These are phyloP conservation scores for Handroanthus guayacan DNA, from an alignment of 257 asterid species.

Conservation along the genomic window DNA sequence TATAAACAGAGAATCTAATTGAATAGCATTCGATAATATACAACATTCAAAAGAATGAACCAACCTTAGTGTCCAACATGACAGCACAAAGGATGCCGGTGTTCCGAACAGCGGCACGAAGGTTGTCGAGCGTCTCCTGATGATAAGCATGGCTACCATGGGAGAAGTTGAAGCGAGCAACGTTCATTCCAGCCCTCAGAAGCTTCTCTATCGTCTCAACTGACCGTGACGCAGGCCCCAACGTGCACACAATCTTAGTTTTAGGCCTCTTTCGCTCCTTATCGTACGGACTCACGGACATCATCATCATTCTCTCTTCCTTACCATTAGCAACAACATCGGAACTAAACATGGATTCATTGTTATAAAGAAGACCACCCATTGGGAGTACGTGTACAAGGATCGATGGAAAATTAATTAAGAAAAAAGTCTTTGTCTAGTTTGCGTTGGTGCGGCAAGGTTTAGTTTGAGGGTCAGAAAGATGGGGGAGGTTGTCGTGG, in stretches of 20 bases:
- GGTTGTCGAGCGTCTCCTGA: constrained; percentile 54
- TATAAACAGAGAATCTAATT: not conserved
- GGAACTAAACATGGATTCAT: not conserved
- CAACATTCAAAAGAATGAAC: no score
- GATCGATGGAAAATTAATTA: no score
- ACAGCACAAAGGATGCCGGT: constrained; percentile 54
- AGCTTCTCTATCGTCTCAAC: constrained; percentile 46
- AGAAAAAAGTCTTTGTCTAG: no score
- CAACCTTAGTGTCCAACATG: constrained; percentile 58
- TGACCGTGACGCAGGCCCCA: constrained; percentile 50
- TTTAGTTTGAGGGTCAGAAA: no score
- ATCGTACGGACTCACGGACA: not conserved
- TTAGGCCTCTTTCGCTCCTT: constrained; percentile 33
- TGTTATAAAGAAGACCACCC: constrained; percentile 20
- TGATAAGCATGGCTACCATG: constrained; percentile 52
- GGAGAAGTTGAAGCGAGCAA: constrained; percentile 55
- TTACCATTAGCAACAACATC: not conserved
- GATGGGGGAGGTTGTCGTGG: no score
- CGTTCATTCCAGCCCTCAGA: constrained; percentile 51
- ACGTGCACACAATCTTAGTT: constrained; percentile 52
- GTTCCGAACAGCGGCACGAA: constrained; percentile 43
- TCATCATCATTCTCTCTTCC: not conserved
- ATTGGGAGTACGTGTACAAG: not conserved
- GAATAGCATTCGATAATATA: no score
- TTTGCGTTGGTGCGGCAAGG: no score